A percentile compares a stretch with the other conserved stretches of the same genome.
Conservation (phyloP, 305 asterid genomes). For the Fraxinus latifolia region DNA sequence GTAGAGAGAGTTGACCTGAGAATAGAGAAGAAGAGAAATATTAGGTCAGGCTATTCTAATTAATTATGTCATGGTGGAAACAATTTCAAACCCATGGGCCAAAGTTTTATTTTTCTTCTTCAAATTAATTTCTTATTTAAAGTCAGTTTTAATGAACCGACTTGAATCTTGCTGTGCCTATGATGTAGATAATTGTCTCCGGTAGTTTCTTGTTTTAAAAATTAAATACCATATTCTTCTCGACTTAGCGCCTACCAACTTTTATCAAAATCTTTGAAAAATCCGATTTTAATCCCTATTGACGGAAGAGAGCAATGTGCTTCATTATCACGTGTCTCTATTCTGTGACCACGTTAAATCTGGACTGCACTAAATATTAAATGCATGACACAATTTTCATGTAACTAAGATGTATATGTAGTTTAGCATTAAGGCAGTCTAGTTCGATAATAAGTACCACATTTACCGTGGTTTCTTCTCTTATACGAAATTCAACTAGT, state of each 20-base stretch:
- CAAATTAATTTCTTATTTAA: constrained; percentile 5
- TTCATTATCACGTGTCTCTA: background rate
- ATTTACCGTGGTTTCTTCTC: background rate
- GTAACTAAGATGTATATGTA: background rate
- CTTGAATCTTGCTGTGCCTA: background rate
- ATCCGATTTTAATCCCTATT: background rate
- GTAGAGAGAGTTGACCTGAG: background rate
- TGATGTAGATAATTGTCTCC: background rate
- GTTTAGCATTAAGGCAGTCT: background rate
- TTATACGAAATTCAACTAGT: background rate
- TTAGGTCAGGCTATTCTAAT: background rate
- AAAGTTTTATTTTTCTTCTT: background rate
- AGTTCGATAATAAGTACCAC: background rate
- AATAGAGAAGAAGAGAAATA: background rate
- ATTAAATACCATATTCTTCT: background rate
- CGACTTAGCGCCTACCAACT: background rate
- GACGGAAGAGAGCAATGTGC: background rate
- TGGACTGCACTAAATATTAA: background rate
- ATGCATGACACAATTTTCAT: background rate
- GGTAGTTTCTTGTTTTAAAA: background rate
- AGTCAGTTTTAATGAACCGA: background rate
- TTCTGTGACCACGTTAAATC: background rate
- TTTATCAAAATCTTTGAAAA: background rate
- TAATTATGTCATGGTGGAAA: background rate
- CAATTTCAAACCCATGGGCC: background rate